Base-by-base conservation (phyloP, 2,329 filamentous ascomycete species). In the Gremmenia infestans region DNA sequence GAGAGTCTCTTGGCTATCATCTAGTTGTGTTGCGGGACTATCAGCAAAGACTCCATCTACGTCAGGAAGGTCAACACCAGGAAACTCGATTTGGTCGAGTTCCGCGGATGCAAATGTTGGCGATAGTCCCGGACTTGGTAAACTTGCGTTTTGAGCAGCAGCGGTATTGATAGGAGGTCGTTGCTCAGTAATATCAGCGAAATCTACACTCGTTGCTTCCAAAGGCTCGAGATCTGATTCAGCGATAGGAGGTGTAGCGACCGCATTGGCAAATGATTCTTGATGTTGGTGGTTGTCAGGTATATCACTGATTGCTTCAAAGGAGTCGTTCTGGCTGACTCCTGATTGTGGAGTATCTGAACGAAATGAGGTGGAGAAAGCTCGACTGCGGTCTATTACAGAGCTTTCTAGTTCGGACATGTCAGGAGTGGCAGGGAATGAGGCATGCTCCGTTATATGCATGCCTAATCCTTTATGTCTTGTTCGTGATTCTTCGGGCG, bases 41-140 rank as follows among this genome's bases (percentile, higher is more conserved):
- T 57, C 48, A 66, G 66, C 57, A 67, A 67, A 8, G 59, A 67
- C 49, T 14, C 36, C 49, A 49, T 71, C 71, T 17, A 73, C 65
- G 11, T 73, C 73, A 1, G 80, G 78, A 45, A 79, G 74, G 15
- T 72, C 71, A 25, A 70, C 70, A 25, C 67, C 22, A 76, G 76
- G 58, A 66, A 71, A 66, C 60, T 65, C 54, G 57, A 57, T 47
- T 45, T 61, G 42, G 51, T 63, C 59, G 51, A 70, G 69, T 64
- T 82, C 79, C 25, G 79, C 78, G 45, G 93, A 88, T 65, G 89
- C 90, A 57, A 95, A 82, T 5, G 93, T 95, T 4, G 94, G 94
- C 25, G 94, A 99, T 55, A 99, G 75, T 67, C 94, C 92, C 36
- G 94, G 94, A 71, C 94, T 99, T 52, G 94, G 94, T 59, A 99